Conservation (phyloP, 495 filamentous ascomycete species). For the Xylaria telfairii region DNA sequence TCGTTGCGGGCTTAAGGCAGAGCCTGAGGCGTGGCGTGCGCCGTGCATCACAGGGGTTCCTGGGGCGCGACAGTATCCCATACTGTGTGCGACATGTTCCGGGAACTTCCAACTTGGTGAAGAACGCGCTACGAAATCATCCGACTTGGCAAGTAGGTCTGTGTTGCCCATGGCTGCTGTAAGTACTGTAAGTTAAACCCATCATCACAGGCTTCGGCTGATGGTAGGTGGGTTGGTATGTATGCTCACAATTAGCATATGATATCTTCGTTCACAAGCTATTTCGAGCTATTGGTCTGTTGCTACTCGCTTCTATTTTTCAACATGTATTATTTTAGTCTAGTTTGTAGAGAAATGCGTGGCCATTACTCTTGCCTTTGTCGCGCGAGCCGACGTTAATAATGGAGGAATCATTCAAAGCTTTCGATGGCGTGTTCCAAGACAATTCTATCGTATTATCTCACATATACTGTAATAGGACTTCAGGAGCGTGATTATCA, state of each 20-base stretch:
- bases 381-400: no score
- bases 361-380: not conserved
- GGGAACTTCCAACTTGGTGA: conserved; percentile 14
- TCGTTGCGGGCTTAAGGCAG: conserved; percentile 19
- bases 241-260: not conserved
- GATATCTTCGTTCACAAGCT: not conserved
- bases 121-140: not conserved
- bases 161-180: not conserved
- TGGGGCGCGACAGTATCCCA: not conserved
- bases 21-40: conserved; percentile 3
- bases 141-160: not conserved
- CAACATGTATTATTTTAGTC: not conserved
- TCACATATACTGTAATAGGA: not conserved
- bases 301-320: no score
- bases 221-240: not conserved
- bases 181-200: not conserved
- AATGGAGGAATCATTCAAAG: not conserved
- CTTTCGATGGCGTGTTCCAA: not conserved
- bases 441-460: not conserved
- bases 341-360: not conserved
- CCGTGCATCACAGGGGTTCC: not conserved
- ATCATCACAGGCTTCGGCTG: conserved; percentile 5
- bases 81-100: conserved; percentile 20
- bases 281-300: not conserved
- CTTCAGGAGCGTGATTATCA: not conserved